Evolutionary conservation across 1,284 basidiomycete genomes (phyloP), one percentile per base, ranked within the genome.

Genomic region (Puccinia horiana): DNA sequence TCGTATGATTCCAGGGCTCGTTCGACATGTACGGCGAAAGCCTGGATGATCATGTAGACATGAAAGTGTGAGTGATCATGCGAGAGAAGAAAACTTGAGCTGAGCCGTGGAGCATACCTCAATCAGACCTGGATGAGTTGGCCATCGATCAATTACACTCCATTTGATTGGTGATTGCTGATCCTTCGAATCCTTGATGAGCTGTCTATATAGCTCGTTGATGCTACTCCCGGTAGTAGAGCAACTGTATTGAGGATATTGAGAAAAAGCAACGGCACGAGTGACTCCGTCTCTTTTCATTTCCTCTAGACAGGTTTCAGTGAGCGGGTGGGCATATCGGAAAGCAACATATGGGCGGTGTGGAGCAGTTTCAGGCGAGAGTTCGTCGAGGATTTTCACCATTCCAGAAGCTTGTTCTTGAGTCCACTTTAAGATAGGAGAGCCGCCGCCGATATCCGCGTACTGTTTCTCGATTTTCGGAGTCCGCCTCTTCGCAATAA

Each of bases 231-330:
- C 97, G 0, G 97, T 99, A 5, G 97, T 99, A 84, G 93, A 95
- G 88, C 97, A 99, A 85, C 93, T 95, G 88, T 99, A 99, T 88
- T 99, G 97, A 0, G 97, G 97, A 87, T 99, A 99, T 88, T 99
- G 97, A 1, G 94, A 95, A 88, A 99, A 99, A 29, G 96, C 97
- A 35, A 99, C 90, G 0, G 96, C 97, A 81, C 96, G 90, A 86
- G 90, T 92, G 49, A 99, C 95, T 29, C 96, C 95, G 86, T 99
- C 97, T 76, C 89, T 90, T 87, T 91, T 92, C 92, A 99, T 93
- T 87, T 94, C 91, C 81, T 90, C 90, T 29, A 94, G 90, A 35
- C 93, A 92, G 85, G 92, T 92, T 85, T 93, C 92, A 47, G 96
- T 98, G 82, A 98, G 88, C 0, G 96, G 97, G 63, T 91, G 90